phyloP scores from a whole-genome alignment of 176 grass and related monocot genomes.

The Musa schizocarpa region DNA sequence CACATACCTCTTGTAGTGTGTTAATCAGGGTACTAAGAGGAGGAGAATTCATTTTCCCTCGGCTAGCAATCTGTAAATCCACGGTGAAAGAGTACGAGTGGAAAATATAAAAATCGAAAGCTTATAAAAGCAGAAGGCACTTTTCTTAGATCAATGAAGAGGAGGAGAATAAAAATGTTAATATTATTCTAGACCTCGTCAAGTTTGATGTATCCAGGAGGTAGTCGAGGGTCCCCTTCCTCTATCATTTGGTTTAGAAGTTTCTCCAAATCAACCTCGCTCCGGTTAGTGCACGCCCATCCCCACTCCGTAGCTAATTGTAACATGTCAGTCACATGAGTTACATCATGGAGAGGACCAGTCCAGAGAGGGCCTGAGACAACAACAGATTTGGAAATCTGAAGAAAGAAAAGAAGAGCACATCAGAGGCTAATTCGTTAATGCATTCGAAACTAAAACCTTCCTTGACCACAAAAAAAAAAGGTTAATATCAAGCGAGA shows the following conservation, averaged over 20 bases:
- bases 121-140: not conserved
- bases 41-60: conserved; percentile 76
- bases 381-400: conserved; percentile 40
- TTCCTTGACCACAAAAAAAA: not conserved
- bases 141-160: not conserved
- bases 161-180: conserved; percentile 10
- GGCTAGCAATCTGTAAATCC: conserved; percentile 59
- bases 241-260: conserved; percentile 79
- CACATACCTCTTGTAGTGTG: conserved; percentile 49
- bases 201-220: conserved; percentile 87
- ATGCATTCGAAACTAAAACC: not conserved
- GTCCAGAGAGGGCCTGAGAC: conserved; percentile 83
- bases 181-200: conserved; percentile 45
- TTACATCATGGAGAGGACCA: conserved; percentile 67
- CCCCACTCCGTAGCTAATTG: conserved; percentile 59
- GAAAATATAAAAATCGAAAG: not conserved
- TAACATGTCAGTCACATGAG: conserved; percentile 66
- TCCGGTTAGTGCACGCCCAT: conserved; percentile 51
- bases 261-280: conserved; percentile 51
- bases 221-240: conserved; percentile 59
- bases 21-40: conserved; percentile 49
- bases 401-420: not conserved
- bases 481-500: not conserved
- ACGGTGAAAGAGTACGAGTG: not conserved
- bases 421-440: not conserved